Base-by-base conservation (phyloP, 2,329 filamentous ascomycete species). In the Botryotinia calthae region DNA sequence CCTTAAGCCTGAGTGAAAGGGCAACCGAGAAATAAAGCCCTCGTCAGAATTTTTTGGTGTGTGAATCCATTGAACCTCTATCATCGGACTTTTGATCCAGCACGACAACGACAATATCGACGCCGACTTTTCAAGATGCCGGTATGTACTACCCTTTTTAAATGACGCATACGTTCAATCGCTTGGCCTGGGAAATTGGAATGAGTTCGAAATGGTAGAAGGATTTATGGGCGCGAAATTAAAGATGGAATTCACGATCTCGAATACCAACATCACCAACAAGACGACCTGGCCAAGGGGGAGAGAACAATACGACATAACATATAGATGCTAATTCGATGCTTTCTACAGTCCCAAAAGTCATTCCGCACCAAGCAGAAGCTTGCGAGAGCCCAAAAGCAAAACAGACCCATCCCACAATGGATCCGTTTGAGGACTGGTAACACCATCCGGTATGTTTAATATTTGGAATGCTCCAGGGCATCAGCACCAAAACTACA, bases 351-450 rank as follows among this genome's bases (percentile, higher is more conserved):
- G 95, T 95, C 92, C 92, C 94, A 99, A 89, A 99, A 99, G 92
- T 93, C 95, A 85, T 99, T 99, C 94, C 93, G 95, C 86, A 98
- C 95, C 87, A 99, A 99, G 95, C 93, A 97, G 87, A 99, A 99
- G 96, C 94, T 99, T 89, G 96, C 96, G 85, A 98, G 95, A 90
- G 96, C 96, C 85, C 95, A 98, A 90, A 98, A 97, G 91, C 95
- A 98, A 90, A 99, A 99, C 92, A 93, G 96, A 85, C 96, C 96
- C 82, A 98, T 99, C 85, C 96, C 96, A 80, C 96, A 99, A 90
- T 99, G 96, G 96, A 98, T 99, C 85, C 93, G 96, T 85, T 91
- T 99, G 84, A 92, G 95, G 86, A 98, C 96, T 82, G 92, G 91
- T 87, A 99, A 99, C 91, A 98, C 95, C 87, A 98, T 99, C 89